phyloP scores from a whole-genome alignment of 352 stramenopile genomes.

The Phytophthora vignae region DNA sequence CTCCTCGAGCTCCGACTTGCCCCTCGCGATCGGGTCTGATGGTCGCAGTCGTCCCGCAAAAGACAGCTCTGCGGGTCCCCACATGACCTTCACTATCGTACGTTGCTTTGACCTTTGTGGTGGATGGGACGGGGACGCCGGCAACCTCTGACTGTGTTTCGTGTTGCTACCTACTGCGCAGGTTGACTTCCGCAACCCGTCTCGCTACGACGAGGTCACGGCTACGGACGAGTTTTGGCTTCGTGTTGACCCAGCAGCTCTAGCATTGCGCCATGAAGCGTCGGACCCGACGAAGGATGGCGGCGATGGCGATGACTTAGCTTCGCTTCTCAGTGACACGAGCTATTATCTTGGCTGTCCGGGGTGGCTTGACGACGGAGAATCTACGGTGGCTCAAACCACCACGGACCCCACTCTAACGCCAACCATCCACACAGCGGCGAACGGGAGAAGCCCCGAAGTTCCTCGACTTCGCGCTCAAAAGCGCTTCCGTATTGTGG shows the following conservation, averaged over 20 bases:
- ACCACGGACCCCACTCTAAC: slow-evolving; percentile 3
- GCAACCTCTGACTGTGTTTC: neutral
- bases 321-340: slow-evolving; percentile 57
- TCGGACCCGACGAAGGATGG: slow-evolving; percentile 12
- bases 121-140: neutral
- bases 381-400: neutral
- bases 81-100: slow-evolving; percentile 77
- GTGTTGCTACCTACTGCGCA: slow-evolving; percentile 19
- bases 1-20: slow-evolving; percentile 51
- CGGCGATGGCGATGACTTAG: slow-evolving; percentile 37
- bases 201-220: slow-evolving; percentile 48
- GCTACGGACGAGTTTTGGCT: slow-evolving; percentile 67
- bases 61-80: slow-evolving; percentile 39
- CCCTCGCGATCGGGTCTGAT: slow-evolving; percentile 55
- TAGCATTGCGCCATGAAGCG: slow-evolving; percentile 17
- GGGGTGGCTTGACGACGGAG: slow-evolving; percentile 48
- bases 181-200: slow-evolving; percentile 66
- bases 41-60: slow-evolving; percentile 39
- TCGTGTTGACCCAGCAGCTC: slow-evolving; percentile 38
- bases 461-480: neutral
- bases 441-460: neutral
- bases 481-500: slow-evolving; percentile 57
- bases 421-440: neutral
- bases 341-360: slow-evolving; percentile 67
- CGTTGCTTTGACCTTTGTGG: slow-evolving; percentile 6